These are phyloP conservation scores for Tuber brumale DNA, from an alignment of 495 filamentous ascomycete species.

Conservation along the genomic window DNA sequence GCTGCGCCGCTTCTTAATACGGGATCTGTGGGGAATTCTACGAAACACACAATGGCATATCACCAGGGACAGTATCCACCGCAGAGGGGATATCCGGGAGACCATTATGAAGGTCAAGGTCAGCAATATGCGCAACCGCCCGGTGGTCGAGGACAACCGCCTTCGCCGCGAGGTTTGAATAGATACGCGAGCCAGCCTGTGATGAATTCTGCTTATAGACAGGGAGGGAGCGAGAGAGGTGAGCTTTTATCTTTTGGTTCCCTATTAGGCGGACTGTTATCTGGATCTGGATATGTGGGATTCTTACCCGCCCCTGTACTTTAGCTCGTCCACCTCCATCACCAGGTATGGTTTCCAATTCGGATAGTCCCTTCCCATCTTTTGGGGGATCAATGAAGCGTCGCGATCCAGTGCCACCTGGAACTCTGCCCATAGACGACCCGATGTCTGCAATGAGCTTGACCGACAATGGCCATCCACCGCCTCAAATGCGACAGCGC, in stretches of 20 bases:
- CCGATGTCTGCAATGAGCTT: constrained; percentile 26
- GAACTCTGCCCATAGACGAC: constrained; percentile 28
- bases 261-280: background rate
- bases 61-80: background rate
- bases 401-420: constrained; percentile 22
- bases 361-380: constrained; percentile 22
- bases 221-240: constrained; percentile 16
- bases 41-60: background rate
- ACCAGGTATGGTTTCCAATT: constrained; percentile 17
- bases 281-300: background rate
- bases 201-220: background rate
- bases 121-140: constrained; percentile 2
- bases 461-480: background rate
- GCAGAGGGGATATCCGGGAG: background rate
- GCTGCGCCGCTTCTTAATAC: background rate
- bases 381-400: constrained; percentile 14
- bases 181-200: background rate
- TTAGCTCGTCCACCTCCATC: constrained; percentile 9
- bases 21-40: background rate
- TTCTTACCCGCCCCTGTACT: background rate
- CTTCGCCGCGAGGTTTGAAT: background rate
- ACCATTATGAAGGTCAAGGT: background rate
- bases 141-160: constrained; percentile 2
- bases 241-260: background rate
- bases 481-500: constrained; percentile 12